These are phyloP conservation scores for Pseudoturritis turrita DNA, from an alignment of 345 rosid species.

Conservation along the genomic window DNA sequence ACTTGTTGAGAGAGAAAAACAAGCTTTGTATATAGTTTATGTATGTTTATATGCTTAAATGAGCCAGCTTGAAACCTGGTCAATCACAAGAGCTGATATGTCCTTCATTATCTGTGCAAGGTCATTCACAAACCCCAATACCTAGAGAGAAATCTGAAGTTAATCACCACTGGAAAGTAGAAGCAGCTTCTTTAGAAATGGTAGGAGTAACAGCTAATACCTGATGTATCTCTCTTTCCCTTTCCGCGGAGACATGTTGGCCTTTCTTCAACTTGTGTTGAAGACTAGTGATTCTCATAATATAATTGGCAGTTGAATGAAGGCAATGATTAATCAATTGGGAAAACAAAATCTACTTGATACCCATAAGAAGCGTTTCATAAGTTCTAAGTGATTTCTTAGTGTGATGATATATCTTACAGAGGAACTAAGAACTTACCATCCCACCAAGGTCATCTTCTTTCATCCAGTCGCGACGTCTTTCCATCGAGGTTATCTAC, in stretches of 20 bases:
- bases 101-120: slow-evolving; percentile 96
- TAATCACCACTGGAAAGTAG: background rate
- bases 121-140: slow-evolving; percentile 79
- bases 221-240: slow-evolving; percentile 46
- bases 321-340: background rate
- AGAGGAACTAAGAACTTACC: slow-evolving; percentile 31
- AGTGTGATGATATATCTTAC: background rate
- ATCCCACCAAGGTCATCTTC: slow-evolving; percentile 45
- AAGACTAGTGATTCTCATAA: background rate
- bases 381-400: background rate
- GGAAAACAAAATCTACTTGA: background rate
- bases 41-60: background rate
- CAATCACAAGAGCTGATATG: slow-evolving; percentile 84
- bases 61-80: slow-evolving; percentile 52
- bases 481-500: slow-evolving; percentile 55
- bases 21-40: background rate
- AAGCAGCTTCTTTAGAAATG: background rate
- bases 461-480: slow-evolving; percentile 44
- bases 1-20: background rate
- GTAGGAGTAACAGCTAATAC: slow-evolving; percentile 19
- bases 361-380: no score
- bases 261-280: slow-evolving; percentile 33
- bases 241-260: slow-evolving; percentile 39
- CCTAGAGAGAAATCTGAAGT: slow-evolving; percentile 40
- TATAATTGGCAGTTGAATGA: background rate